Conservation (phyloP, 805 yeast species). For the Candida khao-thaluensis region DNA sequence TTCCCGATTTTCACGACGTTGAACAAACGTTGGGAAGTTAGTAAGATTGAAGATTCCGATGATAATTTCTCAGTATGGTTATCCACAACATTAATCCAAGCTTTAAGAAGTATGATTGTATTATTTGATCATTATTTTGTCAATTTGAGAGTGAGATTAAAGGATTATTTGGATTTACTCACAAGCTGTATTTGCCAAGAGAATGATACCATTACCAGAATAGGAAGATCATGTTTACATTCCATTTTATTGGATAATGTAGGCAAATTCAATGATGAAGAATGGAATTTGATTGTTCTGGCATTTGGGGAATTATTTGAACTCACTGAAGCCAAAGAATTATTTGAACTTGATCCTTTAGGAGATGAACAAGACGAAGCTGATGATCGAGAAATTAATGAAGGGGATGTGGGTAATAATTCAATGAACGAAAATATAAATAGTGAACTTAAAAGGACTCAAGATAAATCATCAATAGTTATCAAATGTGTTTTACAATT, state of each 20-base stretch:
- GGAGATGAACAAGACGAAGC: conserved; percentile 7
- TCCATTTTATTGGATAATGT: conserved; percentile 77
- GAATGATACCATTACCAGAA: conserved; percentile 93
- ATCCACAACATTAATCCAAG: conserved; percentile 94
- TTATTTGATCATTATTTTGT: conserved; percentile 81
- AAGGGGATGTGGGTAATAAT: conserved; percentile 18
- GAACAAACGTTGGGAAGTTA: conserved; percentile 69
- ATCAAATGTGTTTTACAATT: conserved; percentile 90
- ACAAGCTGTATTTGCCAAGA: conserved; percentile 93
- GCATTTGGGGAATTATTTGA: conserved; percentile 72
- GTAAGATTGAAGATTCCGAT: conserved; percentile 58
- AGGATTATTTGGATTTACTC: conserved; percentile 73
- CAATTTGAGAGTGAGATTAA: conserved; percentile 68
- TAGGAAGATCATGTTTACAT: conserved; percentile 87
- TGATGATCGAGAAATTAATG: conserved; percentile 23
- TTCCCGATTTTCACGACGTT: conserved; percentile 90
- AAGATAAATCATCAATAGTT: conserved; percentile 72
- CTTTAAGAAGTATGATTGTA: conserved; percentile 82
- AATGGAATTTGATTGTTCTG: conserved; percentile 72
- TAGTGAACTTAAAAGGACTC: conserved; percentile 41
- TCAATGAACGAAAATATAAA: conserved; percentile 14
- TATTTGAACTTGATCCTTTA: conserved; percentile 63
- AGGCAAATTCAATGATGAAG: conserved; percentile 54
- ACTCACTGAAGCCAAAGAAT: conserved; percentile 81
- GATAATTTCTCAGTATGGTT: conserved; percentile 95